A percentile compares a stretch with the other conserved stretches of the same genome.
Evolutionary conservation across 768 basidiomycete genomes (phyloP).

Genomic region (Trametes cinnabarina): DNA sequence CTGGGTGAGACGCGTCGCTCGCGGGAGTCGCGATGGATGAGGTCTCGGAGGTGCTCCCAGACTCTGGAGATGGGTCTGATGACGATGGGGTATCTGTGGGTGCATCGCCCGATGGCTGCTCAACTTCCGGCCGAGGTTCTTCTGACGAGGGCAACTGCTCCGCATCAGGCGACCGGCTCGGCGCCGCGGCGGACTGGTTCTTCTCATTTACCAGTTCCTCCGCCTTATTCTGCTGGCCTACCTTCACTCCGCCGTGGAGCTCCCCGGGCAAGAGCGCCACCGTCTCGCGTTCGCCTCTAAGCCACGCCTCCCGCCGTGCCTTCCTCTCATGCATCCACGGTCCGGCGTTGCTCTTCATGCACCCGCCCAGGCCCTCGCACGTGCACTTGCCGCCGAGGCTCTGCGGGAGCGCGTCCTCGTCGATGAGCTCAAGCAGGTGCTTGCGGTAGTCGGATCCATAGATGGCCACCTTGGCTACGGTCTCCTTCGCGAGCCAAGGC

Average conservation of each 20-base stretch:
- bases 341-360: constrained; percentile 60
- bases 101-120: background rate
- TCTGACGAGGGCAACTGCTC: background rate
- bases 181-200: background rate
- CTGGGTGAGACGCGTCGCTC: background rate
- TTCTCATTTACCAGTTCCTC: background rate
- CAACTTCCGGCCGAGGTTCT: background rate
- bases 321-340: constrained; percentile 63
- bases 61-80: background rate
- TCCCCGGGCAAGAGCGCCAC: constrained; percentile 18
- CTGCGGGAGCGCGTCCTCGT: constrained; percentile 61
- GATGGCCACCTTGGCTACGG: constrained; percentile 64
- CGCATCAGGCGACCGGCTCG: background rate
- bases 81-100: background rate
- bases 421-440: constrained; percentile 55
- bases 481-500: constrained; percentile 74
- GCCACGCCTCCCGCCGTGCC: constrained; percentile 30
- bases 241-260: constrained; percentile 8
- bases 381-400: constrained; percentile 64
- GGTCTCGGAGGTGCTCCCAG: constrained; percentile 9
- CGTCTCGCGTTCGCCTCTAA: constrained; percentile 27
- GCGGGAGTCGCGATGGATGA: constrained; percentile 12
- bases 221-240: background rate
- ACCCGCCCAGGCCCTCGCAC: constrained; percentile 55
- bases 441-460: constrained; percentile 59